Percentiles rank a stretch among this genome's conserved stretches.
Evolutionary conservation across 2,329 filamentous ascomycete genomes (phyloP).

Genomic region (Penicillium oxalicum): DNA sequence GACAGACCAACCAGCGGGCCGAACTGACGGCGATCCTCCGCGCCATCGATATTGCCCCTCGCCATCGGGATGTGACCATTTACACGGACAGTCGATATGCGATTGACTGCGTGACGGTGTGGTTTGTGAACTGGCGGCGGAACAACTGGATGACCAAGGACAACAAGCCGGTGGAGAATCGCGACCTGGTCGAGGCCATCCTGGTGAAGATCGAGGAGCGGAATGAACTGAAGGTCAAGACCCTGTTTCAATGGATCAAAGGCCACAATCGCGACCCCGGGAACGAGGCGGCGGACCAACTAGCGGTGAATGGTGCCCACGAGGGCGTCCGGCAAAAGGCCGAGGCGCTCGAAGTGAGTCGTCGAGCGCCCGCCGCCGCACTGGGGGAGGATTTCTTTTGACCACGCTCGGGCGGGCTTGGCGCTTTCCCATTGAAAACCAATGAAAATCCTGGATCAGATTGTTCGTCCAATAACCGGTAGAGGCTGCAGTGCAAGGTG

Average conservation of each 20-base stretch:
- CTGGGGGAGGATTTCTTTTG: conserved; percentile 23
- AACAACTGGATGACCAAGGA: conserved; percentile 72
- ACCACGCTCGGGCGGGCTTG: not conserved
- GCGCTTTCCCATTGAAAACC: not conserved
- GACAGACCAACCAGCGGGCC: conserved; percentile 93
- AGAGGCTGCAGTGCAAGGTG: no score
- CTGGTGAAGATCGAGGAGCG: conserved; percentile 66
- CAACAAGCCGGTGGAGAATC: conserved; percentile 73
- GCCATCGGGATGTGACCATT: conserved; percentile 65
- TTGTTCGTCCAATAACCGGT: no score
- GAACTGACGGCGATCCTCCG: conserved; percentile 84
- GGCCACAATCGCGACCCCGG: conserved; percentile 69
- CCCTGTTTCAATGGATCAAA: conserved; percentile 81
- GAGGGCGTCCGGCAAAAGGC: conserved; percentile 28
- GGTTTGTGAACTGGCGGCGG: conserved; percentile 70
- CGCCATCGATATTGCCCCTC: conserved; percentile 68
- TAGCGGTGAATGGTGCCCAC: conserved; percentile 65
- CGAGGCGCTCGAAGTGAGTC: conserved; percentile 19
- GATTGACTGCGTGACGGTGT: conserved; percentile 81
- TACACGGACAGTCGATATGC: conserved; percentile 85
- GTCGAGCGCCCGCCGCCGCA: conserved; percentile 22
- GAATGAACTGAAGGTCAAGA: conserved; percentile 53
- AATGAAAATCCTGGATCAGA: no score
- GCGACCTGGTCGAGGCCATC: conserved; percentile 72
- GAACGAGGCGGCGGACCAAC: conserved; percentile 71